Evolutionary conservation across 2,329 filamentous ascomycete species (phyloP), one percentile per base, ranked within the genome.

Genomic region (Ophiostoma novo-ulmi): DNA sequence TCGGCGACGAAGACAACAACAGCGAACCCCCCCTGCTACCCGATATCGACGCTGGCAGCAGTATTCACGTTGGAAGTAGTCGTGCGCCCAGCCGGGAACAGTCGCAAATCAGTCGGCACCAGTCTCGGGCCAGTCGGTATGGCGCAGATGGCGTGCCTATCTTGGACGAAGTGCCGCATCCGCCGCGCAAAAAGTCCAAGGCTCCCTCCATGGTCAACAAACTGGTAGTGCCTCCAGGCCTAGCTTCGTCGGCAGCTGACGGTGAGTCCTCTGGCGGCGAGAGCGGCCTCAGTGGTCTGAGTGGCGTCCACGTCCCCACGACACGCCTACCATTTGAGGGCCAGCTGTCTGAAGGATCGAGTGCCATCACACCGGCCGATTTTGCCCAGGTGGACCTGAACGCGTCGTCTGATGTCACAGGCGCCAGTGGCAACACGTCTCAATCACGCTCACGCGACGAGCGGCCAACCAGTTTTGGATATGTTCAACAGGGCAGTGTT

Each of bases 161-260:
- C 20, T 41, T 72, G 38, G 13, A 61, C 20, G 68, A 72, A 6
- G 52, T 72, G 4, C 72, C 72, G 1, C 67, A 48, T 8, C 85
- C 93, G 41, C 91, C 91, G 2, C 85, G 91, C 39, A 92, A 90
- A 79, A 93, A 67, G 89, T 77, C 93, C 91, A 0, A 88, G 88
- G 77, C 85, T 89, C 72, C 58, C 69, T 5, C 14, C 39, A 48
- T 48, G 44, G 39, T 11, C 22, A 38, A 65, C 20, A 66, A 26
- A 20, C 55, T 66, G 7, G 64, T 48, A 0, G 38, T 48, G 5
- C 65, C 65, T 10, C n/a, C 39, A 39, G 65, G 65, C 65, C 38
- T 66, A n/a, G 64, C 64, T 6, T 66, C 64, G 64, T 38, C 66
- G 39, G 22, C n/a, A 5, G 67, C 26, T 17, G 66, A 41, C 20